Base-by-base conservation (phyloP, 805 yeast species). In the Barnettozyma sp. region DNA sequence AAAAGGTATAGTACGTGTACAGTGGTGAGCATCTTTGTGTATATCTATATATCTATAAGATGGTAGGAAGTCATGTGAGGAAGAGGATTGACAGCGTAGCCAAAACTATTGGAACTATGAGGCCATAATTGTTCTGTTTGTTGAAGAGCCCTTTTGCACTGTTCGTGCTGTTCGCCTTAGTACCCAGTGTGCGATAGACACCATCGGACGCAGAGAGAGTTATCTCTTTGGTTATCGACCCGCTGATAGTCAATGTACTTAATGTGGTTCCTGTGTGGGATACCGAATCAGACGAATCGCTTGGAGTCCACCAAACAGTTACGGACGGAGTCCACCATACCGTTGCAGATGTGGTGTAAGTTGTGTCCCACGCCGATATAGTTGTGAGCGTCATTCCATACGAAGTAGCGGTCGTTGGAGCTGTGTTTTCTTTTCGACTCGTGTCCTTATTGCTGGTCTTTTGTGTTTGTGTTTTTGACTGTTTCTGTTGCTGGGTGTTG, bases 241-340 rank as follows among this genome's bases (percentile, higher is more conserved):
- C 39, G 10, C 28, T 26, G 8, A n/a, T n/a, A n/a, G 35, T 31
- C 9, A 31, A 3, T 12, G 39, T 31, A 14, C 39, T 36, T 10
- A 26, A 5, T 6, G 29, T 16, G 9, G 20, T 31, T 3, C 27
- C 30, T 17, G 34, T 13, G 14, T 22, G 20, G 11, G 18, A 12
- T 12, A 21, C 18, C 11, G 33, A 22, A 29, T 28, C 20, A 15
- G 16, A 8, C 26, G 25, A 23, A 38, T 25, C 2, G 24, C 25
- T 18, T 12, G 41, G 41, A 5, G 42, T 39, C 44, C 44, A 41
- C 44, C 44, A 41, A 2, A 32, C 30, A 12, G 38, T 38, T 2
- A 38, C 31, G 8, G 26, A 26, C 10, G 40, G 40, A 8, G 43
- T 36, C 43, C 40, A 39, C 43, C 43, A 39, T 2, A 34, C 37